Percentiles rank a stretch among this genome's conserved stretches.
Conservation (phyloP, 306 rosid genomes). For the Dryas alaskensis region DNA sequence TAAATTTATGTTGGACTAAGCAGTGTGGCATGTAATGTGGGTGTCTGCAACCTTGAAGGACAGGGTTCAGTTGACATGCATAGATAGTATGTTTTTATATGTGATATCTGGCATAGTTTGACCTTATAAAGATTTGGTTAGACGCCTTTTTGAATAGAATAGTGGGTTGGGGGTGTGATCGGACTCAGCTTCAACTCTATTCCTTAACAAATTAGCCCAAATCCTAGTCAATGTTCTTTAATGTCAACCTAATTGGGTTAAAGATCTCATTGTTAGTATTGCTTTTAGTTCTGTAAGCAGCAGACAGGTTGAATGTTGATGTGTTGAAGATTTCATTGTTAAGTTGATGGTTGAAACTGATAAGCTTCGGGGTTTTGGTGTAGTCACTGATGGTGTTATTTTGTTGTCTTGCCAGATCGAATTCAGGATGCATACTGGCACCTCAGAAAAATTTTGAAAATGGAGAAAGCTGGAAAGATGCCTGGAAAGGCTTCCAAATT, state of each 20-base stretch:
- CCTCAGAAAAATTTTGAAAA: slow-evolving; percentile 47
- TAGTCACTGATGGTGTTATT: not conserved
- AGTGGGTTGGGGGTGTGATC: not conserved
- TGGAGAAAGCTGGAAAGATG: slow-evolving; percentile 36
- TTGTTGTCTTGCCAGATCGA: slow-evolving; percentile 51
- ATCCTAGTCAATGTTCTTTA: not conserved
- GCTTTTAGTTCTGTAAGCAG: not conserved
- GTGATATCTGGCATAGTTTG: slow-evolving; percentile 3
- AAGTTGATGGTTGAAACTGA: not conserved
- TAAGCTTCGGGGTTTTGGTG: not conserved
- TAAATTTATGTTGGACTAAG: not conserved
- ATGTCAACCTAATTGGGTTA: not conserved
- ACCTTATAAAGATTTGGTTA: not conserved
- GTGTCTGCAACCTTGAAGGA: not conserved
- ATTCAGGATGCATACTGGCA: slow-evolving; percentile 73
- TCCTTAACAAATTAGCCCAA: not conserved
- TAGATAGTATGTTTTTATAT: not conserved
- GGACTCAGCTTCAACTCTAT: not conserved
- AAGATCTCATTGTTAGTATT: not conserved
- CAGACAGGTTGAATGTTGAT: not conserved
- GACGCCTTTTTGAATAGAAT: not conserved
- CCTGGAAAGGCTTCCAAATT: slow-evolving; percentile 35
- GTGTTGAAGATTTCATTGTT: not conserved
- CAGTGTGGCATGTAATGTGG: not conserved
- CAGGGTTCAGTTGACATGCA: not conserved